These are phyloP conservation scores for Micractinium sp. DNA, from an alignment of 139 green algal species.

Conservation along the genomic window DNA sequence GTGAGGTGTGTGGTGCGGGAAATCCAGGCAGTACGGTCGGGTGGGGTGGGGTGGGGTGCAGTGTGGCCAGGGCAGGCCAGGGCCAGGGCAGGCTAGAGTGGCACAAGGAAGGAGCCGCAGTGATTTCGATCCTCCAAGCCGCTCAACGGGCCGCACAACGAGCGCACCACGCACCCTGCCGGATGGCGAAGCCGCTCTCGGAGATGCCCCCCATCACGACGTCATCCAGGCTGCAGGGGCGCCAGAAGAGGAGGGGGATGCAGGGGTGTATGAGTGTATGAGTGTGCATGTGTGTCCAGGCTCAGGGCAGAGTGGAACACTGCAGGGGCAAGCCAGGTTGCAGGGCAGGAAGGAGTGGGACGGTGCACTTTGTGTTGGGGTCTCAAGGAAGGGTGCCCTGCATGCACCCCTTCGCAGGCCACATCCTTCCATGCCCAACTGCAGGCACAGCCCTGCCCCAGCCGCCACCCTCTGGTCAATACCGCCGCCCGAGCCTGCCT, in stretches of 20 bases:
- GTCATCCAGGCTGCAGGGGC: conserved; percentile 83
- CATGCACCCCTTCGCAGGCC: too few species aligned
- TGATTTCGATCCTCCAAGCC: too few species aligned
- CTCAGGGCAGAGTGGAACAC: not conserved
- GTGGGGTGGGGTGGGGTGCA: not conserved
- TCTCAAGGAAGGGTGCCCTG: too few species aligned
- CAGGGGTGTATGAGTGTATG: not conserved
- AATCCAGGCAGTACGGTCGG: not conserved
- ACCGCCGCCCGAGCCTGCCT: not conserved
- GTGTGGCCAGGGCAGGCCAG: not conserved
- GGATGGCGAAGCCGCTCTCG: conserved; percentile 55
- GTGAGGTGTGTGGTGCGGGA: not conserved
- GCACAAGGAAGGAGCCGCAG: not conserved
- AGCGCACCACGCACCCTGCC: conserved; percentile 15
- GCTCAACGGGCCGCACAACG: too few species aligned
- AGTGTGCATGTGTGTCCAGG: too few species aligned
- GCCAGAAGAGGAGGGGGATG: not conserved
- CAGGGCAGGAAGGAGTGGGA: not conserved
- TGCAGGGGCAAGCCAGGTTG: not conserved
- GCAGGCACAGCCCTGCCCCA: too few species aligned
- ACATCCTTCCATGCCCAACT: too few species aligned
- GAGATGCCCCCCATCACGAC: conserved; percentile 95
- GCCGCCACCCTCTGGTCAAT: too few species aligned
- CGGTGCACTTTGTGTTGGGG: not conserved
- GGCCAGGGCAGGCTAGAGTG: too few species aligned